Evolutionary conservation across 73 alveolate genomes (phyloP).

Genomic region (Paramecium octaurelia): DNA sequence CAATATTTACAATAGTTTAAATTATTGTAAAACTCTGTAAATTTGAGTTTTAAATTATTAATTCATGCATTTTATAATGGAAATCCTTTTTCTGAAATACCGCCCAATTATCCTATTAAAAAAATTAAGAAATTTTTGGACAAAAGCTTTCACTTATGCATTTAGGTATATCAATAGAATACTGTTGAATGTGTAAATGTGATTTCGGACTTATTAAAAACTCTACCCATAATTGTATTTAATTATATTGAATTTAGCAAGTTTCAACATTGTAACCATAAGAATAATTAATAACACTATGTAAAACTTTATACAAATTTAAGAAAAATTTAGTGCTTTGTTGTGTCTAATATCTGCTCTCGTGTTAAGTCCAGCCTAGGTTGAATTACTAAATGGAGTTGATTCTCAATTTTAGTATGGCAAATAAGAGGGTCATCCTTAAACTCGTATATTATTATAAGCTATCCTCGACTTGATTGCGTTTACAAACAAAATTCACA

Average conservation of each 20-base stretch:
- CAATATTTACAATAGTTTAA: neutral
- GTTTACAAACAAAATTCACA: neutral
- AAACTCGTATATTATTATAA: neutral
- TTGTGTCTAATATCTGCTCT: slow-evolving; percentile 9
- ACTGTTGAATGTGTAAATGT: neutral
- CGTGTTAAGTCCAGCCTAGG: neutral
- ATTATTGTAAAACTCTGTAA: neutral
- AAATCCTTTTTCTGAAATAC: slow-evolving; percentile 10
- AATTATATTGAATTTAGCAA: neutral
- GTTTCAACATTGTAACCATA: neutral
- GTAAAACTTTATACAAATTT: neutral
- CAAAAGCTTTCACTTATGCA: neutral
- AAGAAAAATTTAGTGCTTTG: neutral
- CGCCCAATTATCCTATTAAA: neutral
- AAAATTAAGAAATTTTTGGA: slow-evolving; percentile 7
- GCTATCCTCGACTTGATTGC: neutral
- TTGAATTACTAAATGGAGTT: neutral
- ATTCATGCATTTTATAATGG: neutral
- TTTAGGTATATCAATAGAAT: neutral
- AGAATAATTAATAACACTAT: neutral
- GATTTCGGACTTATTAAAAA: neutral
- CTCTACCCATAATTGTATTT: neutral
- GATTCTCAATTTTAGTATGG: neutral
- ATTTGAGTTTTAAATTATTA: neutral
- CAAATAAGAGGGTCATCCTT: neutral